Conservation (phyloP, 2,329 filamentous ascomycete genomes). For the Pestalotiopsis sp. region DNA sequence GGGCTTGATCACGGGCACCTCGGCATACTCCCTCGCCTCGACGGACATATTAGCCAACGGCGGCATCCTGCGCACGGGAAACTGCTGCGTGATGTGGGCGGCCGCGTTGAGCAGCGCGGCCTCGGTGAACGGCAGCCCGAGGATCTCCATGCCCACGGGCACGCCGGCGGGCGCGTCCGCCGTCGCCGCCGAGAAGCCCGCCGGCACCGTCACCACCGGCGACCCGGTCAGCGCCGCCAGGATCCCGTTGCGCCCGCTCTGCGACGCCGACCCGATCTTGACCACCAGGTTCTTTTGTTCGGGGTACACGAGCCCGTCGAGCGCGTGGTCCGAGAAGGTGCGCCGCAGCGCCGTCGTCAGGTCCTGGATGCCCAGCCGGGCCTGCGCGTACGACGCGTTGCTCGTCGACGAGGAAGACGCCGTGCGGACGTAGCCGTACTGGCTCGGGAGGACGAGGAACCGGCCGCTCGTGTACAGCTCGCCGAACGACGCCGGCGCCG, state of each 20-base stretch:
- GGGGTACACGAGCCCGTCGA: constrained; percentile 66
- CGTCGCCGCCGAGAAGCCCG: constrained; percentile 52
- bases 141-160: constrained; percentile 66
- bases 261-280: constrained; percentile 55
- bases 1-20: constrained; percentile 47
- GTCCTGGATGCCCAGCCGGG: constrained; percentile 50
- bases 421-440: constrained; percentile 57
- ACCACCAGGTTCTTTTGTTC: constrained; percentile 67
- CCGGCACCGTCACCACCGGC: constrained; percentile 49
- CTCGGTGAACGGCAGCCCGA: constrained; percentile 60
- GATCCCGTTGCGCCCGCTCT: constrained; percentile 58
- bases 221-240: constrained; percentile 42
- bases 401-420: constrained; percentile 52
- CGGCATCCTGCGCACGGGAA: constrained; percentile 49
- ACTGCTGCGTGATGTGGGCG: constrained; percentile 48
- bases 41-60: constrained; percentile 43
- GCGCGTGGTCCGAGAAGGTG: constrained; percentile 49
- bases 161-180: constrained; percentile 56
- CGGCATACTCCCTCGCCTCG: constrained; percentile 38
- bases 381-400: constrained; percentile 50
- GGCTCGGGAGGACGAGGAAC: constrained; percentile 62
- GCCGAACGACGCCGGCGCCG: constrained; percentile 45
- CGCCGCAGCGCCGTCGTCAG: constrained; percentile 52
- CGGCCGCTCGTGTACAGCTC: constrained; percentile 52
- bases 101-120: constrained; percentile 55